Evolutionary conservation across 176 grass and related monocot species (phyloP).

Genomic region (Cenchrus fungigraminus): DNA sequence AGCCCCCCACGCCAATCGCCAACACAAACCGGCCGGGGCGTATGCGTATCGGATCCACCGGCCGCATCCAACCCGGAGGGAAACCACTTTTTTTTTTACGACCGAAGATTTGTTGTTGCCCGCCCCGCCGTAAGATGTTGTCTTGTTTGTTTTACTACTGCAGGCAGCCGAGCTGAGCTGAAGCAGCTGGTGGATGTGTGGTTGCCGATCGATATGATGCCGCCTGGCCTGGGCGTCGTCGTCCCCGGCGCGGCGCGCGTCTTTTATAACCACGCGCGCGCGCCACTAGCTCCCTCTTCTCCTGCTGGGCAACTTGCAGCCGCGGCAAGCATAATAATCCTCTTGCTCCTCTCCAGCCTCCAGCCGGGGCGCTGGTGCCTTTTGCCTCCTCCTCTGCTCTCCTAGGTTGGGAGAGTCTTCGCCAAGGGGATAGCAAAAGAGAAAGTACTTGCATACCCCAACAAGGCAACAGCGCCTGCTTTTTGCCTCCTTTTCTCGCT

Average conservation of each 20-base stretch:
- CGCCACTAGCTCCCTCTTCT: too few relatives aligned
- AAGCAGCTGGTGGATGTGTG: slow-evolving; percentile 9
- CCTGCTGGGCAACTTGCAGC: not conserved
- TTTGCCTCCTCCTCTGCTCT: slow-evolving; percentile 30
- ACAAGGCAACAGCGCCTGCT: slow-evolving; percentile 48
- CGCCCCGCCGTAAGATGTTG: not conserved
- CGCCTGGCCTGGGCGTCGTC: not conserved
- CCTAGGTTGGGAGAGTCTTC: slow-evolving; percentile 58
- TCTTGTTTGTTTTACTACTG: not conserved
- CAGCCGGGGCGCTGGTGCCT: not conserved
- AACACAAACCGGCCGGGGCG: too few relatives aligned
- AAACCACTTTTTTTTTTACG: too few relatives aligned
- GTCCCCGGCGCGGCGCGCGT: not conserved
- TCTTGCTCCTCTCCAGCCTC: not conserved
- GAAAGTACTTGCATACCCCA: slow-evolving; percentile 63
- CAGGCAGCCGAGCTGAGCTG: not conserved
- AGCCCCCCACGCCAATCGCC: not conserved
- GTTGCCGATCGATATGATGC: not conserved
- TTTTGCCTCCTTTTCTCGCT: not conserved
- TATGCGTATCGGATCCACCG: not conserved
- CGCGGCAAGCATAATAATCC: not conserved
- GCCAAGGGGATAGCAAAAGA: slow-evolving; percentile 55
- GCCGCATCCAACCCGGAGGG: not conserved
- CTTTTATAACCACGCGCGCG: slow-evolving; percentile 1
- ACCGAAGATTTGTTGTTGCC: not conserved